Percentiles rank a stretch among this genome's conserved stretches.
Evolutionary conservation across 2,329 filamentous ascomycete species (phyloP).

Genomic region (Aspergillus sp.): DNA sequence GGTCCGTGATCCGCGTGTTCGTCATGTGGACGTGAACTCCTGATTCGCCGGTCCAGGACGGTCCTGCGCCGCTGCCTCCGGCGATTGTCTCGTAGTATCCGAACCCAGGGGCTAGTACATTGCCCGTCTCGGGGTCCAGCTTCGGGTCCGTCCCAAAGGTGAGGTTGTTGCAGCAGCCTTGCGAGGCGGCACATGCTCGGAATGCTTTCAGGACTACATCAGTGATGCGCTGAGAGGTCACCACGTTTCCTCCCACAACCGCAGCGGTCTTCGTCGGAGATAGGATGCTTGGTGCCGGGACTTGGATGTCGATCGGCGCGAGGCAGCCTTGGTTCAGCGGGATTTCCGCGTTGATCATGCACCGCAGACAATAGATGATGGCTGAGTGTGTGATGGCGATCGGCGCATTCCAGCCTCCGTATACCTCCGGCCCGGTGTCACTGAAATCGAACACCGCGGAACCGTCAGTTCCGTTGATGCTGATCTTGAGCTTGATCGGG

Average conservation of each 20-base stretch:
- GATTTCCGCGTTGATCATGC: slow-evolving; percentile 70
- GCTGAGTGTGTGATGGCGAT: slow-evolving; percentile 73
- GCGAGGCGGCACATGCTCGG: slow-evolving; percentile 65
- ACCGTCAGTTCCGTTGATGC: slow-evolving; percentile 63
- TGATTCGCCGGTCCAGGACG: slow-evolving; percentile 64
- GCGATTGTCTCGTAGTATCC: slow-evolving; percentile 86
- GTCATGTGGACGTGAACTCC: slow-evolving; percentile 83
- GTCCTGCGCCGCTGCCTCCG: slow-evolving; percentile 67
- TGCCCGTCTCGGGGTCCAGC: slow-evolving; percentile 47
- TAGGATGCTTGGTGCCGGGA: slow-evolving; percentile 60
- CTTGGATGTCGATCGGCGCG: slow-evolving; percentile 63
- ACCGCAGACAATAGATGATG: slow-evolving; percentile 78
- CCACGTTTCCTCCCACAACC: slow-evolving; percentile 73
- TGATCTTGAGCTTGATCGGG: slow-evolving; percentile 64
- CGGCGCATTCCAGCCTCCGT: slow-evolving; percentile 71
- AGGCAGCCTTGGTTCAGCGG: slow-evolving; percentile 81
- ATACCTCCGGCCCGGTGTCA: slow-evolving; percentile 70
- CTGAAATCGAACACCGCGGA: slow-evolving; percentile 70
- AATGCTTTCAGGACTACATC: slow-evolving; percentile 78
- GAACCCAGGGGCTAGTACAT: slow-evolving; percentile 61
- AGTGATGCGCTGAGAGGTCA: slow-evolving; percentile 70
- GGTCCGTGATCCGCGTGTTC: slow-evolving; percentile 76
- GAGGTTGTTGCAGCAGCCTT: slow-evolving; percentile 76
- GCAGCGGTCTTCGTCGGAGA: slow-evolving; percentile 67
- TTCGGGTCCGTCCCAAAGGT: slow-evolving; percentile 70